Base-by-base conservation (phyloP, 2,329 filamentous ascomycete species). In the Fonsecaea erecta region DNA sequence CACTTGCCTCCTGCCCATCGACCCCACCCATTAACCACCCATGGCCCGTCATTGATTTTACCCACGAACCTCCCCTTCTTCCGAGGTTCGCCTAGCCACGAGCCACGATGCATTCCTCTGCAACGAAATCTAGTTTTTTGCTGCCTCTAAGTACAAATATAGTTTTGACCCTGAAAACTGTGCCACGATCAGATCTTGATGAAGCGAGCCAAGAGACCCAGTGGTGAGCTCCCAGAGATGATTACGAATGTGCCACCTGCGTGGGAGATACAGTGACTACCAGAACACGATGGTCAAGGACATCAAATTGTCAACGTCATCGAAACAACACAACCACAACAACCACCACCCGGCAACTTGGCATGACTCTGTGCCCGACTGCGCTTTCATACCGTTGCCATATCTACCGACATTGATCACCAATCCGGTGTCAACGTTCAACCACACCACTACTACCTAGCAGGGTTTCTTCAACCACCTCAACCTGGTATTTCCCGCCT, bases 21-120 rank as follows among this genome's bases (percentile, higher is more conserved):
- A 48, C 34, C 37, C n/a, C 48, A 24, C 59, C 24, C 51, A 24
- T 54, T n/a, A n/a, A n/a, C n/a, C n/a, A n/a, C n/a, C n/a, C 14
- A 18, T 30, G 16, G 21, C 43, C 26, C 43, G 43, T 48, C 43
- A 48, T 26, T 24, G 43, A 12, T 24, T 11, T 21, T 48, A 12
- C 40, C 37, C n/a, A 48, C 9, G 43, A 48, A 48, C 43, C 40
- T 52, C 43, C 32, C 46, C 18, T 51, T 37, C 57, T 60, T 60
- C 63, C 63, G 63, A 61, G 55, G 63, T 65, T 61, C 63, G 57
- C 35, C 57, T 61, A 43, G 52, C 57, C 57, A 52, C 37, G 52
- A 56, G 52, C 48, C 51, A 52, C n/a, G 30, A 24, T 52, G 24
- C 52, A 34, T 18, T 3, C 26, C 28, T 32, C 2, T 26, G 46